Base-by-base conservation (phyloP, 768 basidiomycete genomes). In the Leucogyrophana mollusca region DNA sequence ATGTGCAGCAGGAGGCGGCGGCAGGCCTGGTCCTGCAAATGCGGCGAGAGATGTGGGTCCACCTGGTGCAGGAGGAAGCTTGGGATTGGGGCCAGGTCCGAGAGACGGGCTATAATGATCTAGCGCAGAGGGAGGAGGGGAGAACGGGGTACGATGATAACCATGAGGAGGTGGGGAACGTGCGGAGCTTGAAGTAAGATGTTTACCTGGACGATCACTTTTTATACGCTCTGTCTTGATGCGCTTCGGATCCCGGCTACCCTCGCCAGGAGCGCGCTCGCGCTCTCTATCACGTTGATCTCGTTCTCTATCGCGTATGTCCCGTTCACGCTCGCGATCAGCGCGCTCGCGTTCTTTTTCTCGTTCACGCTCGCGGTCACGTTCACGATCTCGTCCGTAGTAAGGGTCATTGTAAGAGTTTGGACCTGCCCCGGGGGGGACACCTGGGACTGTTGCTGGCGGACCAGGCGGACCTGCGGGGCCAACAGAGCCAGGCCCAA, bases 241-340 rank as follows among this genome's bases (percentile, higher is more conserved):
- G 41, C 84, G 73, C 62, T 85, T 85, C 13, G 77, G 67, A 50
- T 86, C 84, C 34, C 83, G 69, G 14, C 51, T 61, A 40, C 63
- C 64, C 50, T 76, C 73, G 47, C 72, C 70, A 4, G 53, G 49
- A 4, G 73, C 65, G 11, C 73, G 65, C n/a, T 76, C 76, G 20
- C 77, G 64, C 1, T 76, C 76, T 38, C 73, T 64, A 42, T 77
- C 74, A 39, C 70, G 62, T 45, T 66, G 59, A 33, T 69, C 65
- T 33, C 72, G 45, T 35, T 68, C 64, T 35, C 68, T 51, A n/a
- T 70, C 65, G 25, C 72, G 59, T 36, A 62, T 54, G 27, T 76
- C 76, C 14, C 67, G 55, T 44, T 65, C 65, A 21, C 69, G 61
- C 24, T 76, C 71, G 16, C 64, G 65, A 46, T 62, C 63, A 8